phyloP scores from a whole-genome alignment of 1,139 yeast genomes.

The Zygotorulaspora mrakii region DNA sequence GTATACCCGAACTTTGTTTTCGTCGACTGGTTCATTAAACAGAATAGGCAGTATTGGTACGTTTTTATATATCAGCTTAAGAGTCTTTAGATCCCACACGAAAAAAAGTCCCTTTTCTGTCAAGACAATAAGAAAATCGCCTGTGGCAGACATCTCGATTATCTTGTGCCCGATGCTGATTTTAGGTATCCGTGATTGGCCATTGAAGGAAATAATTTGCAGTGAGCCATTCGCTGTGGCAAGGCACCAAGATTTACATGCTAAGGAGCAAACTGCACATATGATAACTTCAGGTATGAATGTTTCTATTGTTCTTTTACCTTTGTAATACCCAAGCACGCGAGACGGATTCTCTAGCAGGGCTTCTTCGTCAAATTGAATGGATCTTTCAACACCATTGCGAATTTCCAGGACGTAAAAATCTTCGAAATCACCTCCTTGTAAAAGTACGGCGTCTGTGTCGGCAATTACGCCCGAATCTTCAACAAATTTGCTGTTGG shows the following conservation, averaged over 20 bases:
- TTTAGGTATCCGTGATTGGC: constrained; percentile 29
- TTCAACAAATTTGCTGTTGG: constrained; percentile 30
- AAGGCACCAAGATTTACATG: constrained; percentile 31
- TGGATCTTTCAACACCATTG: constrained; percentile 41
- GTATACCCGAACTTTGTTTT: constrained; percentile 29
- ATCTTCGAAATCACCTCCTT: constrained; percentile 28
- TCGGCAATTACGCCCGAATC: constrained; percentile 31
- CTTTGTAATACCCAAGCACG: constrained; percentile 42
- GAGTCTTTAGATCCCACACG: constrained; percentile 29
- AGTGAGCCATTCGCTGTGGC: constrained; percentile 35
- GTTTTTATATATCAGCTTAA: constrained; percentile 24
- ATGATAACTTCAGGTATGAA: constrained; percentile 50
- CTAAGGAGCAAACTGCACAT: constrained; percentile 34
- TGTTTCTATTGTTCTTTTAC: constrained; percentile 45
- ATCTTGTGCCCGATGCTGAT: constrained; percentile 34
- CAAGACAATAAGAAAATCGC: constrained; percentile 23
- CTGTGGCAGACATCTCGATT: constrained; percentile 25
- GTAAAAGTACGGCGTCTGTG: constrained; percentile 33
- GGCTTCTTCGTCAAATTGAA: constrained; percentile 34
- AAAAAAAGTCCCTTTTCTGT: constrained; percentile 35
- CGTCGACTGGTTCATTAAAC: constrained; percentile 26
- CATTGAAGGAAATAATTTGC: constrained; percentile 25
- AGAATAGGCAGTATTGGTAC: constrained; percentile 33
- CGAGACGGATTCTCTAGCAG: constrained; percentile 48
- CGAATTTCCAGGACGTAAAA: constrained; percentile 43